Conservation (phyloP, 306 rosid genomes). For the Trifolium subterraneum region DNA sequence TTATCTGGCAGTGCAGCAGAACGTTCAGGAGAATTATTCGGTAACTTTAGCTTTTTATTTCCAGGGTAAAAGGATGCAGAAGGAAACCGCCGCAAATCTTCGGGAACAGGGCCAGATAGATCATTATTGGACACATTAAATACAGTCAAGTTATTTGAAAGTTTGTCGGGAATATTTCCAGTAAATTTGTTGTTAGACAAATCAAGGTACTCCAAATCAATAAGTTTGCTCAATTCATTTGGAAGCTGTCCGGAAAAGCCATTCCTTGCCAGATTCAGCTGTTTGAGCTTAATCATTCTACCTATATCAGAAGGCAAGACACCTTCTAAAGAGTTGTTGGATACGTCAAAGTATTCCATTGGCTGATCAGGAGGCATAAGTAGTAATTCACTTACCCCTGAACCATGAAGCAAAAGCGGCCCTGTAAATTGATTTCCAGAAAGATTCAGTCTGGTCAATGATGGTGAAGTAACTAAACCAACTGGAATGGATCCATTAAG, state of each 20-base stretch:
- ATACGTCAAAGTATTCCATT: slow-evolving; percentile 78
- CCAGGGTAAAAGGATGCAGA: slow-evolving; percentile 76
- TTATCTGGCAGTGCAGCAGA: slow-evolving; percentile 63
- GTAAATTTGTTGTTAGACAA: slow-evolving; percentile 78
- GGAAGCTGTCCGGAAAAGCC: slow-evolving; percentile 81
- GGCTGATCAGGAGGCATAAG: slow-evolving; percentile 60
- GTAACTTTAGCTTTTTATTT: slow-evolving; percentile 58
- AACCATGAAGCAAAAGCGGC: slow-evolving; percentile 68
- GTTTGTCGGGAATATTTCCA: slow-evolving; percentile 82
- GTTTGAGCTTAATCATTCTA: slow-evolving; percentile 73
- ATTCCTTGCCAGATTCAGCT: slow-evolving; percentile 82
- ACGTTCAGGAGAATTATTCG: slow-evolving; percentile 32
- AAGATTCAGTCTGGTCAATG: slow-evolving; percentile 76
- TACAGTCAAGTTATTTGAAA: slow-evolving; percentile 65
- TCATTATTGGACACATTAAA: slow-evolving; percentile 89
- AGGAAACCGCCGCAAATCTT: slow-evolving; percentile 69
- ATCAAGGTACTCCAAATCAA: slow-evolving; percentile 74
- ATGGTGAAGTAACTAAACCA: slow-evolving; percentile 66
- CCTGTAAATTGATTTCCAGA: slow-evolving; percentile 81
- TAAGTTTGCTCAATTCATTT: slow-evolving; percentile 72
- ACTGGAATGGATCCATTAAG: slow-evolving; percentile 79
- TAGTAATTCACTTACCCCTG: slow-evolving; percentile 75
- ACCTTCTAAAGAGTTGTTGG: slow-evolving; percentile 72
- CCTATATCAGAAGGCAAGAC: slow-evolving; percentile 76
- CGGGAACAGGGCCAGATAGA: slow-evolving; percentile 77